Conservation (phyloP, 176 grass and related monocot species). For the Aechmea fasciata region DNA sequence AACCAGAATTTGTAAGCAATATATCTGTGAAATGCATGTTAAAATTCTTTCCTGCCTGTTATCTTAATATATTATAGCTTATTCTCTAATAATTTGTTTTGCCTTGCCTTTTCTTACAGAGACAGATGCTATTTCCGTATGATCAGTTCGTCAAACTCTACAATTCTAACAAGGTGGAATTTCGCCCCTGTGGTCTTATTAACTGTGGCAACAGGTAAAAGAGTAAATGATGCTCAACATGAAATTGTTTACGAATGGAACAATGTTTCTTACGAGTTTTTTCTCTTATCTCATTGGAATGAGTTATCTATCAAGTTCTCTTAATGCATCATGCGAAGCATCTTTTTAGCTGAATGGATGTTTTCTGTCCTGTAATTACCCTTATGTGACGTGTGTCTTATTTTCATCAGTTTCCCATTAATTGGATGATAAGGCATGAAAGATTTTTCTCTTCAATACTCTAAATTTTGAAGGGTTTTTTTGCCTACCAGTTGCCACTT, state of each 20-base stretch:
- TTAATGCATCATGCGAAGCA: too few species aligned
- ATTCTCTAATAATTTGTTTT: constrained; percentile 14
- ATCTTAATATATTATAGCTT: constrained; percentile 8
- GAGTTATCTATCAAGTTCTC: too few species aligned
- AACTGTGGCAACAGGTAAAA: constrained; percentile 94
- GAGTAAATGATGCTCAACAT: constrained; percentile 4
- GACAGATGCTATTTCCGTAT: constrained; percentile 62
- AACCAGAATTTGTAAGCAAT: constrained; percentile 57
- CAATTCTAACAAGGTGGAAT: constrained; percentile 56
- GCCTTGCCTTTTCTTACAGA: constrained; percentile 22
- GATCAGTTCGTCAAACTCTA: constrained; percentile 64
- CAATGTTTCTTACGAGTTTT: constrained; percentile 9
- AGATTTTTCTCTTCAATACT: background rate
- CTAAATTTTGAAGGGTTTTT: too few species aligned
- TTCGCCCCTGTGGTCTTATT: constrained; percentile 61
- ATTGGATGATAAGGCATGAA: background rate
- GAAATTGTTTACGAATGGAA: constrained; percentile 3
- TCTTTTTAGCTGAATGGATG: background rate
- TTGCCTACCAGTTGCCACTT: too few species aligned
- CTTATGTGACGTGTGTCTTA: background rate
- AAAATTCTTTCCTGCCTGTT: background rate
- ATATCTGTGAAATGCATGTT: background rate
- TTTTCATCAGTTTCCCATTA: background rate
- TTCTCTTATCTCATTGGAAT: background rate
- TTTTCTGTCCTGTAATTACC: background rate